Conservation (phyloP, 1,284 basidiomycete genomes). For the Omphalotus olearius region DNA sequence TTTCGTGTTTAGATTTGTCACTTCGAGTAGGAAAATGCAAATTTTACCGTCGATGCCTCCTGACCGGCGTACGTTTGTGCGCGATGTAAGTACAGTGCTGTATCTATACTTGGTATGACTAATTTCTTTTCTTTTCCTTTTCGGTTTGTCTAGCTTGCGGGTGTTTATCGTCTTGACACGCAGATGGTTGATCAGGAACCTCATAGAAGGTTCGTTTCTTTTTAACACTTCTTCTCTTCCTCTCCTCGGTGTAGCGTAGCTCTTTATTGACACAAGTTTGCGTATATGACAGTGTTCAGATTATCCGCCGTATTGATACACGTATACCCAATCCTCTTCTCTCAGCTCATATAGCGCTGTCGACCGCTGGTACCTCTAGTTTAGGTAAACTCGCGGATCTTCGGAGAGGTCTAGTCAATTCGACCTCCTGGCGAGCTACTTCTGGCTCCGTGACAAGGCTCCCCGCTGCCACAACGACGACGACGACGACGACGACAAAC, state of each 20-base stretch:
- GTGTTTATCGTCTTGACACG: slow-evolving; percentile 76
- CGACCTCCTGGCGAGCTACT: slow-evolving; percentile 15
- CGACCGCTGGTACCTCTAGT: slow-evolving; percentile 23
- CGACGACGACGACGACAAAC: slow-evolving; percentile 4
- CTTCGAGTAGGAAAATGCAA: slow-evolving; percentile 63
- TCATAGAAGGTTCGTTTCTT: slow-evolving; percentile 41
- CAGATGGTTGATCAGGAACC: slow-evolving; percentile 86
- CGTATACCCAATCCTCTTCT: slow-evolving; percentile 70
- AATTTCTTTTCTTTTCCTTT: not conserved
- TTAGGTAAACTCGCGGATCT: slow-evolving; percentile 60
- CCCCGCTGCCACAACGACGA: slow-evolving; percentile 3
- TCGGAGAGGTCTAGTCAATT: slow-evolving; percentile 26
- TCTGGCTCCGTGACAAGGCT: slow-evolving; percentile 10
- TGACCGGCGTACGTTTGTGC: slow-evolving; percentile 75
- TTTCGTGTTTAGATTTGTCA: slow-evolving; percentile 51
- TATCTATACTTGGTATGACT: not conserved
- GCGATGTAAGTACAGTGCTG: slow-evolving; percentile 44
- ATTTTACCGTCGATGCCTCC: slow-evolving; percentile 81
- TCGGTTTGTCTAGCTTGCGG: slow-evolving; percentile 57
- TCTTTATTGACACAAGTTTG: not conserved
- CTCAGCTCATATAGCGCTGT: slow-evolving; percentile 37
- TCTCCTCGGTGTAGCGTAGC: no score
- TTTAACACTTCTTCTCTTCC: not conserved
- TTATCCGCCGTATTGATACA: slow-evolving; percentile 77
- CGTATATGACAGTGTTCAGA: slow-evolving; percentile 54